phyloP scores from a whole-genome alignment of 768 basidiomycete genomes.

The Candolleomyces aberdarensis region DNA sequence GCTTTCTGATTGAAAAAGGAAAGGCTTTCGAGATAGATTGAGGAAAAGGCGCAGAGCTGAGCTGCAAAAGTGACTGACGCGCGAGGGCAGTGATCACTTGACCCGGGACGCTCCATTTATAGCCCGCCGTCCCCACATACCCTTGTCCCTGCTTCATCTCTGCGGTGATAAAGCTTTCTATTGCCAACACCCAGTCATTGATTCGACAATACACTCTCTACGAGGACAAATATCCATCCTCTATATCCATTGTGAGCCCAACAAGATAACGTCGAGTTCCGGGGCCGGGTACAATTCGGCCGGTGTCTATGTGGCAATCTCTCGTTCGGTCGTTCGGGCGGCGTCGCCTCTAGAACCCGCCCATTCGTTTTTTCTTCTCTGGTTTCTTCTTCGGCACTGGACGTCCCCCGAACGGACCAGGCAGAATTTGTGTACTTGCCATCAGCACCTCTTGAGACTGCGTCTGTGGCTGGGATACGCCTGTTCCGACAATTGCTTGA shows the following conservation, averaged over 20 bases:
- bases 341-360: slow-evolving; percentile 56
- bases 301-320: too few relatives aligned
- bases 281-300: too few relatives aligned
- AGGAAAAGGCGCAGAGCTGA: slow-evolving; percentile 1
- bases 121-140: neutral
- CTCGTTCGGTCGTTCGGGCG: too few relatives aligned
- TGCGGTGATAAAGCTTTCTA: too few relatives aligned
- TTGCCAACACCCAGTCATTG: too few relatives aligned
- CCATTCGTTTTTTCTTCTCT: slow-evolving; percentile 60
- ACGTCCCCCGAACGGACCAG: slow-evolving; percentile 71
- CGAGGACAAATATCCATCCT: too few relatives aligned
- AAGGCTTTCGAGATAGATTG: slow-evolving; percentile 8
- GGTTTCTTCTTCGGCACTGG: slow-evolving; percentile 50
- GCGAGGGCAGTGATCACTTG: slow-evolving; percentile 9
- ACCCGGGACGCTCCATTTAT: slow-evolving; percentile 7
- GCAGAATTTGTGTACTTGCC: slow-evolving; percentile 67
- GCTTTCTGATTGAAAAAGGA: slow-evolving; percentile 8
- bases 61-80: neutral
- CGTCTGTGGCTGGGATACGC: slow-evolving; percentile 6
- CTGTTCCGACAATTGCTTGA: neutral
- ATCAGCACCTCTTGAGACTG: slow-evolving; percentile 39
- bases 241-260: too few relatives aligned
- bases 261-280: too few relatives aligned
- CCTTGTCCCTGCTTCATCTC: neutral
- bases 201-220: too few relatives aligned